A percentile compares a stretch with the other conserved stretches of the same genome.
Conservation (phyloP, 371 early-diverging fungal genomes). For the Enterospora canceri region DNA sequence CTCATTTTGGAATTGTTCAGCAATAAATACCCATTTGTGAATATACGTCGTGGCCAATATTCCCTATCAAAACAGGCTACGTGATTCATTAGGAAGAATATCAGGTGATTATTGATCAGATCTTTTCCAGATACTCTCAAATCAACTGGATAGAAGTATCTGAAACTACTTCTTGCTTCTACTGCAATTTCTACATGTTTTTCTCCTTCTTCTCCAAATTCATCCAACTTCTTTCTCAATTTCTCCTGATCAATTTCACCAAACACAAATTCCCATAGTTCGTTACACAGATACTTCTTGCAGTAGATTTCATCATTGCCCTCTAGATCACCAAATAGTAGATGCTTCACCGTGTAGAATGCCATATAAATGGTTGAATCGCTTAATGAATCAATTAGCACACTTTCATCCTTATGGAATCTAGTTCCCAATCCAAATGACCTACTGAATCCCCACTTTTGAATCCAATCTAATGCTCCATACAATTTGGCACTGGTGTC, state of each 20-base stretch:
- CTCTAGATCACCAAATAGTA: slow-evolving; percentile 66
- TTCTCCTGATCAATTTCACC: slow-evolving; percentile 59
- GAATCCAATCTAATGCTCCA: slow-evolving; percentile 79
- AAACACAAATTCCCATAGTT: slow-evolving; percentile 84
- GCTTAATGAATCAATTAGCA: slow-evolving; percentile 89
- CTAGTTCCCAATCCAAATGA: slow-evolving; percentile 87
- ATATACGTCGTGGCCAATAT: slow-evolving; percentile 78
- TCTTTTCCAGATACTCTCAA: slow-evolving; percentile 94
- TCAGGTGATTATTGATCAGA: slow-evolving; percentile 89
- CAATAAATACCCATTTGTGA: slow-evolving; percentile 90
- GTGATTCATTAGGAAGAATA: slow-evolving; percentile 95
- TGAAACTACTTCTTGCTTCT: slow-evolving; percentile 59
- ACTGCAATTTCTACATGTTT: slow-evolving; percentile 46
- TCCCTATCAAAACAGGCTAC: slow-evolving; percentile 81
- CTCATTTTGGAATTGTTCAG: slow-evolving; percentile 96
- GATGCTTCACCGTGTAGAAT: slow-evolving; percentile 89
- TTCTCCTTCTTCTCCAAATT: slow-evolving; percentile 65
- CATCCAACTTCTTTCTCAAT: too few relatives aligned
- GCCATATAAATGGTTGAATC: slow-evolving; percentile 99
- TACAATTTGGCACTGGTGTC: slow-evolving; percentile 78
- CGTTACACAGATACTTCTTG: slow-evolving; percentile 73
- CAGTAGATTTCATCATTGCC: slow-evolving; percentile 69
- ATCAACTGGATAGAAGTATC: slow-evolving; percentile 94
- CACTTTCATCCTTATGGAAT: slow-evolving; percentile 86
- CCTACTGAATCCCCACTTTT: slow-evolving; percentile 95